These are phyloP conservation scores for Suhomyces taliae DNA, from an alignment of 1,139 yeast species.

Conservation along the genomic window DNA sequence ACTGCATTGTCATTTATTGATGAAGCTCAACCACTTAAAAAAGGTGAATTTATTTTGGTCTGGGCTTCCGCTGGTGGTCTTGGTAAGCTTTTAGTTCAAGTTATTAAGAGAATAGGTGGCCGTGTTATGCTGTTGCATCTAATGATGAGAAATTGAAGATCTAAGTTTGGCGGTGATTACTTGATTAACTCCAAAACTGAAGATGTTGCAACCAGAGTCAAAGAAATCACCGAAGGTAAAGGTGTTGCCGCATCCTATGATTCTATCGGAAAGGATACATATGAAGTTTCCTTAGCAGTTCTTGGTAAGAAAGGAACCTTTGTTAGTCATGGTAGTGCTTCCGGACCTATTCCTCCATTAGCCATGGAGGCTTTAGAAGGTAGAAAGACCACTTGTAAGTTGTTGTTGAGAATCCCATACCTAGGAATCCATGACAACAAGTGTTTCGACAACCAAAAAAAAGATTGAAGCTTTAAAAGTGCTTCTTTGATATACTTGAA, in stretches of 20 bases:
- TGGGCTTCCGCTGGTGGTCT: constrained; percentile 98
- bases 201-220: constrained; percentile 57
- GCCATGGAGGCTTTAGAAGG: constrained; percentile 65
- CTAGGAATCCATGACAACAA: constrained; percentile 10
- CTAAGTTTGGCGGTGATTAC: constrained; percentile 72
- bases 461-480: no score
- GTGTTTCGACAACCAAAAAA: no score
- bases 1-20: constrained; percentile 72
- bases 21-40: constrained; percentile 65
- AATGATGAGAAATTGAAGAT: constrained; percentile 59
- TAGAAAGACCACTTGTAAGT: constrained; percentile 78
- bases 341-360: constrained; percentile 80
- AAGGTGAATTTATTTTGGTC: constrained; percentile 68
- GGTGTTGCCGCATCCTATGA: constrained; percentile 80
- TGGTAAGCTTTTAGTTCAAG: constrained; percentile 68
- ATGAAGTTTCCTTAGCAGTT: constrained; percentile 60
- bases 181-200: constrained; percentile 60
- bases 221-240: constrained; percentile 63
- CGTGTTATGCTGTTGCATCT: constrained; percentile 81
- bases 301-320: constrained; percentile 72
- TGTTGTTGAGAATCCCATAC: constrained; percentile 58
- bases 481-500: no score
- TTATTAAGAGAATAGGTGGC: constrained; percentile 64
- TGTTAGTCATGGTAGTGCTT: constrained; percentile 79
- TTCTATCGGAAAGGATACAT: constrained; percentile 80